Base-by-base conservation (phyloP, 352 stramenopile genomes). In the Phytophthora meadii region DNA sequence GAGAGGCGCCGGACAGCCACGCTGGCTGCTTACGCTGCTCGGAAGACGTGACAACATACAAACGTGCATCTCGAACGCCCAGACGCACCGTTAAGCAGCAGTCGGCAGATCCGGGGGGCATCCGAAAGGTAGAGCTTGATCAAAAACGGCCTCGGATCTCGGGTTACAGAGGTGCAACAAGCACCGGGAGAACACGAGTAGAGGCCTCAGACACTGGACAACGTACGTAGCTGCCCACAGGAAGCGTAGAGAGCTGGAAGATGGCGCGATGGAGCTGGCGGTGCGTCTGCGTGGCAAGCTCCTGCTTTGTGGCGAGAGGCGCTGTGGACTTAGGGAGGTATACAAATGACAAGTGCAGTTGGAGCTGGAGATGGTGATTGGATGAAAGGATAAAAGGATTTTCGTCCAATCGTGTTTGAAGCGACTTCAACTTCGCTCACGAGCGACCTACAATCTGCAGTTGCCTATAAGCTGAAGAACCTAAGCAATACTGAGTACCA, bases 31-130 rank as follows among this genome's bases (percentile, higher is more conserved):
- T 34, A 46, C 50, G 44, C 48, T 58, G 36, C 32, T 61, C 15
- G 36, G 41, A 54, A 57, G 34, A 61, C 28, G 22, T 24, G 15
- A 52, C 7, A 42, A 66, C 27, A 66, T 48, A 61, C 19, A 76
- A 22, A 65, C 17, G 42, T 37, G 54, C 39, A 51, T 51, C 19
- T 5, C 36, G 28, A 36, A 56, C 52, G 49, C 17, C 17, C 4
- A 48, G 14, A 76, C 68, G 68, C 63, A 76, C 68, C 68, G 68
- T 76, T 72, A 55, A 54, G 36, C 62, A 70, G 57, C 30, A 62
- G 46, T 46, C 57, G 48, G 56, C 15, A 15, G 34, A 28, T n/a
- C 52, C 7, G 46, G 52, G 22, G 56, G 68, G 57, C 68, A 70
- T 68, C 28, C 53, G 48, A 76, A 30, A 27, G 14, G 49, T 56